Conservation (phyloP, 495 filamentous ascomycete species). For the Thermothielavioides terrestris region DNA sequence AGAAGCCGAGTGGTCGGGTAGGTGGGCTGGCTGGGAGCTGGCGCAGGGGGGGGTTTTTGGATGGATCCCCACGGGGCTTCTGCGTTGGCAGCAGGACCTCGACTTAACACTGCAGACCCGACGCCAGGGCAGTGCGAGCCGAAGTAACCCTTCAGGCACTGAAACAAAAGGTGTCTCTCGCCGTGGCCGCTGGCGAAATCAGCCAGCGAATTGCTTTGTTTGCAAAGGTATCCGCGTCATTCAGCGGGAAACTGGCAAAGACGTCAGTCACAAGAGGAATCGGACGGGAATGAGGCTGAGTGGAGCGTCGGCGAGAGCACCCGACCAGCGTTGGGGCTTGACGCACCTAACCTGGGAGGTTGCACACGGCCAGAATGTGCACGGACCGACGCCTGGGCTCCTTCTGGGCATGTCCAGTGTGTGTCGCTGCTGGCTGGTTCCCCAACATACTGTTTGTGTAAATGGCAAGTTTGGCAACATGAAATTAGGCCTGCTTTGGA, state of each 20-base stretch:
- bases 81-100: conserved; percentile 11
- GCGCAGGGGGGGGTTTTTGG: too few relatives aligned
- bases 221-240: too few relatives aligned
- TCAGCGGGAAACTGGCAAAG: too few relatives aligned
- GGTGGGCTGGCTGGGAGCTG: background rate
- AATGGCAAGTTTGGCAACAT: too few relatives aligned
- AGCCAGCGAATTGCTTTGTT: conserved; percentile 2
- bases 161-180: background rate
- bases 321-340: background rate
- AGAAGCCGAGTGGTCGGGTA: background rate
- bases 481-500: background rate
- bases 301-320: background rate
- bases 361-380: too few relatives aligned
- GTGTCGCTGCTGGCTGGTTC: too few relatives aligned
- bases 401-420: too few relatives aligned
- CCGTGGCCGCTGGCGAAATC: background rate
- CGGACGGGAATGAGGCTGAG: conserved; percentile 8
- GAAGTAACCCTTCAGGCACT: background rate
- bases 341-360: background rate
- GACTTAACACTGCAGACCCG: conserved; percentile 10
- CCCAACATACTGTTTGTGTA: too few relatives aligned
- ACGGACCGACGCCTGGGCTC: background rate
- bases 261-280: conserved; percentile 1
- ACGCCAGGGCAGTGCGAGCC: background rate
- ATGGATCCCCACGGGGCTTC: conserved; percentile 3